Conservation (phyloP, 2,329 filamentous ascomycete species). For the Didymella glomerata region DNA sequence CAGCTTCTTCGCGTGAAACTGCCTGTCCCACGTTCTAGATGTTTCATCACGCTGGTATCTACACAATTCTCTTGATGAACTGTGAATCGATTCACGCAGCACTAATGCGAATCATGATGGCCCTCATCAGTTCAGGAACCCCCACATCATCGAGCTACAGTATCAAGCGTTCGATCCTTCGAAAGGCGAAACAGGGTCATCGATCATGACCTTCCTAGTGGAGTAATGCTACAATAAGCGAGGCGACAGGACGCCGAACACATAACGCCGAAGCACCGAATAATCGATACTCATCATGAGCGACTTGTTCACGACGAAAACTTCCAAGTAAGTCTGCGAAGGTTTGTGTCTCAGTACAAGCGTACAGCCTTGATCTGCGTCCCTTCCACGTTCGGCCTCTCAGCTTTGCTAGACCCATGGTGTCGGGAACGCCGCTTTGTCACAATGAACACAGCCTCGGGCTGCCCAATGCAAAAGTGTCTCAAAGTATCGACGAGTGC, state of each 20-base stretch:
- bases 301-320: neutral
- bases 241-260: slow-evolving; percentile 1
- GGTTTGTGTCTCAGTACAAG: slow-evolving; percentile 14
- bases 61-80: neutral
- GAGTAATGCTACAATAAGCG: neutral
- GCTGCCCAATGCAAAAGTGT: slow-evolving; percentile 26
- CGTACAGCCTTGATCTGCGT: slow-evolving; percentile 22
- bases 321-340: neutral
- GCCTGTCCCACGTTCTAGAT: slow-evolving; percentile 19
- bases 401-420: slow-evolving; percentile 27
- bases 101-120: neutral
- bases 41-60: slow-evolving; percentile 10
- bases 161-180: neutral
- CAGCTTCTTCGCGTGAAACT: slow-evolving; percentile 23
- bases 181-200: neutral
- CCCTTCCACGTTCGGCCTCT: slow-evolving; percentile 24
- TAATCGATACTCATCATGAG: neutral
- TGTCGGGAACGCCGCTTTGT: slow-evolving; percentile 24
- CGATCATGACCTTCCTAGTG: neutral
- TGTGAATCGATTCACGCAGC: neutral
- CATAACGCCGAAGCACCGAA: slow-evolving; percentile 2
- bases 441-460: slow-evolving; percentile 19
- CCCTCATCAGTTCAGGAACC: neutral
- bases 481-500: slow-evolving; percentile 28
- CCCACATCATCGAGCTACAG: neutral